Base-by-base conservation (phyloP, 352 stramenopile species). In the Phytophthora pistaciae region DNA sequence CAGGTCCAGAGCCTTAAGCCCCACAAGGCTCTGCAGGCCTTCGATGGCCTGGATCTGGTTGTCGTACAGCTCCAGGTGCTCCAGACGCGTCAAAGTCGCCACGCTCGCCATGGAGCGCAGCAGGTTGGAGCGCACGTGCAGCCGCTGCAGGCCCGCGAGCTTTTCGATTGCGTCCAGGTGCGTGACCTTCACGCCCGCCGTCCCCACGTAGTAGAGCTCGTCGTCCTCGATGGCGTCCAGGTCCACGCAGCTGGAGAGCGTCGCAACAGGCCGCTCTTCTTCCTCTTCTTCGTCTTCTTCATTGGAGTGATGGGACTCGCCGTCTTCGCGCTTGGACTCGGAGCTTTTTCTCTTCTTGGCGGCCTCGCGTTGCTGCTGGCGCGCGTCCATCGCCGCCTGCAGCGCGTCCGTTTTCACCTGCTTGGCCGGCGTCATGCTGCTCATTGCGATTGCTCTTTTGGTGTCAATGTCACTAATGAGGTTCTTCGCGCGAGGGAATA, bases 51-150 rank as follows among this genome's bases (percentile, higher is more conserved):
- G 84, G 67, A 99, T 96, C 72, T 98, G 86, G 85, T 99, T 99
- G 76, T 99, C 97, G 87, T 99, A 99, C 20, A 99, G 82, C 82
- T 99, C 98, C 27, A 99, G 79, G 21, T 99, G 87, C 75, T 95
- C 70, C 58, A 99, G 85, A 20, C 75, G 83, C 44, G 78, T 56
- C 11, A 97, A 62, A 6, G 77, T 57, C 11, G 76, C 75, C 14
- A 98, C 90, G 46, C 78, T 85, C 3, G 77, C 78, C 83, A 98
- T 96, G 23, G 92, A 96, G 52, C 64, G 70, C 58, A 96, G 74
- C 59, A 95, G 64, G 61, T 95, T 96, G 20, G 89, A 96, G 7
- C 89, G 86, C n/a, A 96, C 73, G 57, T 94, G 87, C 44, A 96
- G 70, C 10, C 80, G 77, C 70, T 89, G 31, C 13, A 95, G 73